Conservation (phyloP, 2,329 filamentous ascomycete genomes). For the Beauveria sp. region DNA sequence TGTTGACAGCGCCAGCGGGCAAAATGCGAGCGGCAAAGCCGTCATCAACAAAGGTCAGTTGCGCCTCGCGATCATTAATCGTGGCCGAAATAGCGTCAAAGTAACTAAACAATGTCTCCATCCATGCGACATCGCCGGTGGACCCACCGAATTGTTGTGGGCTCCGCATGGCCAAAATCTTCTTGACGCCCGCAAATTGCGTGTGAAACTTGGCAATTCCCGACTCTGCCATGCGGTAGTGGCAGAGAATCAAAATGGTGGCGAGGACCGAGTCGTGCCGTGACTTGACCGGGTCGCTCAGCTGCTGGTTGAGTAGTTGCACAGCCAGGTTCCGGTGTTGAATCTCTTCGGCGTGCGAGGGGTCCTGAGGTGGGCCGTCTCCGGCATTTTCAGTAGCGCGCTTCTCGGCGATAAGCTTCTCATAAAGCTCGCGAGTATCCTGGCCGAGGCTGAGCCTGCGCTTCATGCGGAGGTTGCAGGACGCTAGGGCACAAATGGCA, state of each 20-base stretch:
- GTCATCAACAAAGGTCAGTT: constrained; percentile 63
- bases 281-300: constrained; percentile 67
- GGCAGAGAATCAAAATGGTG: constrained; percentile 77
- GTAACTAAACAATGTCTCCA: constrained; percentile 88
- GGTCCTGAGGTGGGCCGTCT: constrained; percentile 48
- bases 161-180: constrained; percentile 72
- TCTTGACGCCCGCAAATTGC: constrained; percentile 87
- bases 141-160: constrained; percentile 37
- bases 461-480: constrained; percentile 86
- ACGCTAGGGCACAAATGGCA: constrained; percentile 80
- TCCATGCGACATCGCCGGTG: constrained; percentile 72
- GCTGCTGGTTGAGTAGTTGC: constrained; percentile 71
- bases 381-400: constrained; percentile 35
- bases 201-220: constrained; percentile 90
- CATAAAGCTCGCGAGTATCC: constrained; percentile 42
- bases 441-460: constrained; percentile 56
- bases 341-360: constrained; percentile 68
- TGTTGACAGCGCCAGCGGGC: constrained; percentile 65
- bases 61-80: constrained; percentile 84
- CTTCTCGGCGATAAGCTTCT: constrained; percentile 40
- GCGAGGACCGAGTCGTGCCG: constrained; percentile 82
- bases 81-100: constrained; percentile 89
- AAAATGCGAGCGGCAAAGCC: constrained; percentile 41
- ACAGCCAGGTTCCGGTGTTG: constrained; percentile 78
- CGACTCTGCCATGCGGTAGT: constrained; percentile 90